phyloP scores from a whole-genome alignment of 2,329 filamentous ascomycete genomes.

The Cyanodermella asteris region DNA sequence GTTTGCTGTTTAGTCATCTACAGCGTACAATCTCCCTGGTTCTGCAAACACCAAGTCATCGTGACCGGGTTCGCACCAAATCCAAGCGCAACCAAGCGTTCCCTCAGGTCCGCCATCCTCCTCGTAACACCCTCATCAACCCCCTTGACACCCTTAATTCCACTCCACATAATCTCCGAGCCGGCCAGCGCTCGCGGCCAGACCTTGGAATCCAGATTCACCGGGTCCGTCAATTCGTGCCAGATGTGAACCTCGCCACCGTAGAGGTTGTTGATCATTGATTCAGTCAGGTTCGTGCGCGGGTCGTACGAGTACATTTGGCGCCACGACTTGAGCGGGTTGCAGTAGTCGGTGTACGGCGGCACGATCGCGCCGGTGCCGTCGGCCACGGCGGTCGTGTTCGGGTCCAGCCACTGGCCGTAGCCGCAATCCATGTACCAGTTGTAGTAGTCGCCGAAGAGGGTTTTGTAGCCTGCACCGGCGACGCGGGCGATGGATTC shows the following conservation, averaged over 20 bases:
- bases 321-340: constrained; percentile 60
- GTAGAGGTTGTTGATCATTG: constrained; percentile 44
- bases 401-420: constrained; percentile 52
- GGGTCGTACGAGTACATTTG: constrained; percentile 66
- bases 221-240: constrained; percentile 54
- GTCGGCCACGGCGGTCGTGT: constrained; percentile 32
- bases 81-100: constrained; percentile 5
- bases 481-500: constrained; percentile 39
- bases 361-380: neutral
- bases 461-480: constrained; percentile 42
- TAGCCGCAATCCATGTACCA: constrained; percentile 75
- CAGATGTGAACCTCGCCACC: constrained; percentile 69
- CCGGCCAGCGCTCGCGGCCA: constrained; percentile 60
- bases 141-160: constrained; percentile 13
- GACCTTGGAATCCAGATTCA: constrained; percentile 52
- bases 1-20: too few species aligned
- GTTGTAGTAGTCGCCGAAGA: constrained; percentile 55
- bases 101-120: constrained; percentile 6
- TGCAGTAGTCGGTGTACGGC: constrained; percentile 65
- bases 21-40: constrained; percentile 5
- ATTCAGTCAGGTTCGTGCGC: constrained; percentile 35
- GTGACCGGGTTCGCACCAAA: constrained; percentile 3
- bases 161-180: constrained; percentile 64
- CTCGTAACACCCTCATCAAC: constrained; percentile 21
- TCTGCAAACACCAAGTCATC: constrained; percentile 6